Conservation (phyloP, 306 rosid species). For the Ziziphus jujuba region DNA sequence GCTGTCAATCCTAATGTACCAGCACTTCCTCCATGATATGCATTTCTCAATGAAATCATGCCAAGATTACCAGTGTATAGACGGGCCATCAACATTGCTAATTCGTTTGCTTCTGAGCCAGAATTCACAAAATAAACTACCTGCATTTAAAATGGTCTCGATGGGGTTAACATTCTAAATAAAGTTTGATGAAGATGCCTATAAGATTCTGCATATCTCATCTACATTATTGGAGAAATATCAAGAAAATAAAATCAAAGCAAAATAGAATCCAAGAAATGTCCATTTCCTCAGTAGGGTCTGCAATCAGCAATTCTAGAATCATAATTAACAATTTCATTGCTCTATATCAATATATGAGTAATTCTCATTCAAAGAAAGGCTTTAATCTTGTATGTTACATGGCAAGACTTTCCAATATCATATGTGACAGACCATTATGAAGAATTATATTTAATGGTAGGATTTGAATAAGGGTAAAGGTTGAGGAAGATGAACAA, state of each 20-base stretch:
- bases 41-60: conserved; percentile 89
- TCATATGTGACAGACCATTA: not conserved
- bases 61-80: conserved; percentile 77
- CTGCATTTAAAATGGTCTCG: conserved; percentile 37
- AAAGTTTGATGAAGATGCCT: not conserved
- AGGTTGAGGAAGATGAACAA: conserved; percentile 2
- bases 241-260: not conserved
- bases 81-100: conserved; percentile 94
- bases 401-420: not conserved
- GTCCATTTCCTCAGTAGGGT: not conserved
- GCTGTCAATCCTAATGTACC: conserved; percentile 76
- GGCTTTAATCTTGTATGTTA: not conserved
- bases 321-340: not conserved
- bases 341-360: not conserved
- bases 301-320: not conserved
- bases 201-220: not conserved
- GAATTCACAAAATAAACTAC: conserved; percentile 94
- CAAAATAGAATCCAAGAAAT: not conserved
- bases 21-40: conserved; percentile 92
- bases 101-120: conserved; percentile 90
- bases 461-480: not conserved
- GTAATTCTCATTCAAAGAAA: too few relatives aligned
- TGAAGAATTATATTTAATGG: not conserved
- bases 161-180: not conserved
- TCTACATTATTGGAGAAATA: not conserved